These are phyloP conservation scores for Heteromeles arbutifolia DNA, from an alignment of 306 rosid genomes.

Conservation along the genomic window DNA sequence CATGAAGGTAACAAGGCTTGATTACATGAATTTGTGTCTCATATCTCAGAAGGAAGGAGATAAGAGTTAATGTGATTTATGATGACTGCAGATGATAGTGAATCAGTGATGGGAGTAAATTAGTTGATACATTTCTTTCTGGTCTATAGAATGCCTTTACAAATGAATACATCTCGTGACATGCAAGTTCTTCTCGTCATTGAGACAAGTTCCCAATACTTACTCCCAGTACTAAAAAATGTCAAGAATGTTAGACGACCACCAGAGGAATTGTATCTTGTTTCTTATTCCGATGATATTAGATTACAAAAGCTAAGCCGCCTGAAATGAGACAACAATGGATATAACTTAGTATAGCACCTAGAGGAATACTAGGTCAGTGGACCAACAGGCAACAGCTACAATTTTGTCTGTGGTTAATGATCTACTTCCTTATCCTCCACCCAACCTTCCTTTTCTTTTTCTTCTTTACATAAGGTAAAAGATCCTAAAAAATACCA, in stretches of 20 bases:
- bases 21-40: conserved; percentile 3
- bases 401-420: neutral
- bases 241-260: neutral
- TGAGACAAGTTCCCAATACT: neutral
- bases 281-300: neutral
- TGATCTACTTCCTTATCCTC: neutral
- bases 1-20: conserved; percentile 4
- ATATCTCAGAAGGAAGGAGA: conserved; percentile 8
- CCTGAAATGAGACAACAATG: neutral
- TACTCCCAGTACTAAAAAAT: no score
- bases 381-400: neutral
- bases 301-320: neutral
- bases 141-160: neutral
- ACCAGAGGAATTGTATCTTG: neutral
- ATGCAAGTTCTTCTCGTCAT: neutral
- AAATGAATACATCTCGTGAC: neutral
- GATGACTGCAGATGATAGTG: neutral
- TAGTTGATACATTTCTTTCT: no score
- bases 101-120: neutral
- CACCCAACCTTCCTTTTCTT: neutral
- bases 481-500: neutral
- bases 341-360: neutral
- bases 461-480: neutral
- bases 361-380: neutral
- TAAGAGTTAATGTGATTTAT: neutral